phyloP scores from a whole-genome alignment of 192 early-diverging fungal species.

The Allomyces macrogynus region DNA sequence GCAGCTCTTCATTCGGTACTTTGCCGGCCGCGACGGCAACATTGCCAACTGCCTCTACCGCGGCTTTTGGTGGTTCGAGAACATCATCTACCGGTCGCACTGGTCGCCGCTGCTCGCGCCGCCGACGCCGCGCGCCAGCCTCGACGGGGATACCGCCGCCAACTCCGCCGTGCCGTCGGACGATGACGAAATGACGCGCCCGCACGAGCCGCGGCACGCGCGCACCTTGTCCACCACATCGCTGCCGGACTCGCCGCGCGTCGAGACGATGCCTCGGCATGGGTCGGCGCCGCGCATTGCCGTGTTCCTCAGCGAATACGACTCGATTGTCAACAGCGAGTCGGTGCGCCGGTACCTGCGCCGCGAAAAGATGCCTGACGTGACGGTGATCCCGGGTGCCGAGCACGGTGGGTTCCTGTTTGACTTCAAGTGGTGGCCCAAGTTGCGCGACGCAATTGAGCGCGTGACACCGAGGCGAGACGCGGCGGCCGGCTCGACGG shows the following conservation, averaged over 20 bases:
- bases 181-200: too few relatives aligned
- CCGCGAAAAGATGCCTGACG: background rate
- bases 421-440: background rate
- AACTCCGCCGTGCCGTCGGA: too few relatives aligned
- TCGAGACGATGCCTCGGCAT: too few relatives aligned
- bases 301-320: background rate
- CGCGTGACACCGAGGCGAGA: background rate
- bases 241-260: too few relatives aligned
- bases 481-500: too few relatives aligned
- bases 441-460: background rate
- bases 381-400: background rate
- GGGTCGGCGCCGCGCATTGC: background rate
- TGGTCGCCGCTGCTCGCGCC: background rate
- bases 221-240: too few relatives aligned
- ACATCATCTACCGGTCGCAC: background rate
- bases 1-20: background rate
- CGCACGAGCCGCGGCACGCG: too few relatives aligned
- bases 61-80: background rate
- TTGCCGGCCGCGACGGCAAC: background rate
- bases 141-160: too few relatives aligned
- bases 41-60: background rate
- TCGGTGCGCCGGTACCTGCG: background rate
- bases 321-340: background rate
- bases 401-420: background rate
- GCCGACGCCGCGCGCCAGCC: background rate